Conservation (phyloP, 1,284 basidiomycete genomes). For the Rhodotorula sp. region DNA sequence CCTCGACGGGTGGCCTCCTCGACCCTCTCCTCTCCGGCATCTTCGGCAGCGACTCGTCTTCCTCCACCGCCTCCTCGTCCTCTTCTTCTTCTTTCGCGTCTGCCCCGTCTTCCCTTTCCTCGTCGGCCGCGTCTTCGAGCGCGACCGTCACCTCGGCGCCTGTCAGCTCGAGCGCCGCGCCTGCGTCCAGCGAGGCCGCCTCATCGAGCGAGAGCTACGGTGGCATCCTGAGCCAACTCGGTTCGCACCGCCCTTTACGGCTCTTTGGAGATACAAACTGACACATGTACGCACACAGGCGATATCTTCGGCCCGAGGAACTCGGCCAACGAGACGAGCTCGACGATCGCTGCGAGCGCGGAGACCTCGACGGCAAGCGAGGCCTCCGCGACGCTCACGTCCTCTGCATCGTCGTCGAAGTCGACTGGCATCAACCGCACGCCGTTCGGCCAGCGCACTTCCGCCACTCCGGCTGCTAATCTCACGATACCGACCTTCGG, state of each 20-base stretch:
- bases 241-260: neutral
- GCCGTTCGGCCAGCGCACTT: neutral
- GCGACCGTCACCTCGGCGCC: neutral
- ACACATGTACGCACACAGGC: neutral
- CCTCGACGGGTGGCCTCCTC: neutral
- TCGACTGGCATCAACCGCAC: too few species aligned
- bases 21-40: neutral
- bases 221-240: conserved; percentile 8
- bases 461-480: neutral
- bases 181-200: neutral
- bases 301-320: conserved; percentile 1
- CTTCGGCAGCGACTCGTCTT: neutral
- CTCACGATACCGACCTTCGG: neutral
- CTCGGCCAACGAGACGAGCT: neutral
- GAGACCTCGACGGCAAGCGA: neutral
- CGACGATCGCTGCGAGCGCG: neutral
- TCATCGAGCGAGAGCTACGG: neutral
- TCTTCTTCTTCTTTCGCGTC: neutral
- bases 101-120: neutral
- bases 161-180: too few species aligned
- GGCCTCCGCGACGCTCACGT: neutral
- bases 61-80: neutral
- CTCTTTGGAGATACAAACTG: neutral
- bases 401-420: neutral
- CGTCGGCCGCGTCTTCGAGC: neutral